Evolutionary conservation across 2,329 filamentous ascomycete species (phyloP), one percentile per base, ranked within the genome.

Genomic region (Arthrocladium fulminans): DNA sequence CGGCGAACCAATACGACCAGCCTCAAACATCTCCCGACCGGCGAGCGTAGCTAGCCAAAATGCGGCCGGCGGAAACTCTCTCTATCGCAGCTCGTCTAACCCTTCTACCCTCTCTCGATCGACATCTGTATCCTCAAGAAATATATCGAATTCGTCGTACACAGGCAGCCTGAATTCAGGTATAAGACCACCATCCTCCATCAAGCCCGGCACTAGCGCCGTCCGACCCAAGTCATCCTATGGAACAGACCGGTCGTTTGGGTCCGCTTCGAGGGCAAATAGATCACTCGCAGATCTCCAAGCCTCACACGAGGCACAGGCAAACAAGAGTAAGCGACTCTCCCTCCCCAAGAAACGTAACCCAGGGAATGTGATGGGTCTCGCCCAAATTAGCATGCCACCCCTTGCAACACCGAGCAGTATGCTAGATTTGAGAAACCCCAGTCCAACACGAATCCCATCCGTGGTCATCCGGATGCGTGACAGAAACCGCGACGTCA

Each of bases 161-260:
- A 72, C 76, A 12, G 76, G 72, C 52, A 83, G 77, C 57, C 63
- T 80, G 23, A 79, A 80, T 1, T 71, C 74, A 10, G 72, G 70
- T 12, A 57, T 63, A 15, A 74, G 79, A 54, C 69, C 75, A 12
- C 64, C 68, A 32, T 10, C 45, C 4, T 63, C 68, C 15, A 55
- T 65, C 3, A 58, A 66, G 51, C 65, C 60, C 29, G 57, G 61
- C 51, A 71, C 62, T 17, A 54, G 20, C 32, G 50, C 53, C 3
- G 48, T 38, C 24, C 74, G 77, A 47, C 71, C 76, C 2, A 71
- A 77, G 52, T 72, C 76, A 5, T 69, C 78, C 29, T 67, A 77
- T 55, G 66, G 68, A 54, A 73, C 74, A 52, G 65, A 73, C 37
- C 67, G 72, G 47, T 74, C 72, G 49, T 70, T 68, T 38, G 59